These are phyloP conservation scores for Reticulascus tulasneorum DNA, from an alignment of 2,329 filamentous ascomycete genomes.

Conservation along the genomic window DNA sequence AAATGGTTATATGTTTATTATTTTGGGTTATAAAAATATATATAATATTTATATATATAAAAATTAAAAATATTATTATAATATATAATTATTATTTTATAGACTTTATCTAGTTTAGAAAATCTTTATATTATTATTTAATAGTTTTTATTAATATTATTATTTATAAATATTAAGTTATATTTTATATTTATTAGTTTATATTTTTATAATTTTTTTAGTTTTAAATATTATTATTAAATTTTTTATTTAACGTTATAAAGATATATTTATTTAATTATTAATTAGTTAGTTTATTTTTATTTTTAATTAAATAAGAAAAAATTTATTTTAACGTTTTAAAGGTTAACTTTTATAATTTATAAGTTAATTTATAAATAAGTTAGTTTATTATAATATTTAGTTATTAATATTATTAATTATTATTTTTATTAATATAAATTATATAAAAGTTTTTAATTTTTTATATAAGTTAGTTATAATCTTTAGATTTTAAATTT, in stretches of 20 bases:
- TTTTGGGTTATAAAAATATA: no score
- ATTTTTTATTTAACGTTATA: no score
- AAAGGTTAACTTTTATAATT: background rate
- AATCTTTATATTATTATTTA: background rate
- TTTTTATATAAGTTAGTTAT: background rate
- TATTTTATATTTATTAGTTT: no score
- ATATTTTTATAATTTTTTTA: no score
- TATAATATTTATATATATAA: background rate
- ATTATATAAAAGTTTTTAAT: background rate
- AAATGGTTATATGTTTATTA: background rate
- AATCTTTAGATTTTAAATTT: no score
- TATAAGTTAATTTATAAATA: no score
- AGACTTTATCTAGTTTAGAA: background rate
- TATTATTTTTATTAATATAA: no score
- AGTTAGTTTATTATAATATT: background rate
- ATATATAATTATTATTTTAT: background rate
- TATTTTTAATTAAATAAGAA: no score
- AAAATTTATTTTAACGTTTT: background rate
- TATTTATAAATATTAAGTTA: no score
- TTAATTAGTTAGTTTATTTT: no score
- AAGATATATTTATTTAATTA: no score
- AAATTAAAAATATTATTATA: background rate
- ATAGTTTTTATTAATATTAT: background rate
- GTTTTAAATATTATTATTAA: no score
- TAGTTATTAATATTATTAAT: background rate